Base-by-base conservation (phyloP, 345 rosid genomes). In the Kandelia obovata region DNA sequence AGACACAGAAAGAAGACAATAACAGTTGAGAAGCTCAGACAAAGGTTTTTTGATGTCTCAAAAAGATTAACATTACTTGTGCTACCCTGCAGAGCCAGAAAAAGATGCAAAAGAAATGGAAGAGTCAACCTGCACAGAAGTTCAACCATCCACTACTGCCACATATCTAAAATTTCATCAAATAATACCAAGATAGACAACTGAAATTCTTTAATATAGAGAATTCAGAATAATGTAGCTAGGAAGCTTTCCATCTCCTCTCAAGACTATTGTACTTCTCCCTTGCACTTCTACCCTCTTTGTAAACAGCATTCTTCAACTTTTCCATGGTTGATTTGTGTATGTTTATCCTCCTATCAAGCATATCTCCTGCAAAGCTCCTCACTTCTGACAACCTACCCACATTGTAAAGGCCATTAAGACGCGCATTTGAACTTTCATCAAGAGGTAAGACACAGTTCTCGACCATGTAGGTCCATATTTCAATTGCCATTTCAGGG, bases 381-480 rank as follows among this genome's bases (percentile, higher is more conserved):
- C 66, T 67, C 61, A 82, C 81, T 64, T 80, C 83, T 6, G 67
- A 78, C 71, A 82, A 59, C 80, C 92, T 83, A 71, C 76, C 75
- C 69, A 87, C 62, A 75, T 73, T 80, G 43, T 62, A 4, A 52
- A 87, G 79, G 58, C 87, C 92, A 66, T 80, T 55, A 21, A 87
- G 92, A 65, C 83, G 64, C 6, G 68, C 80, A 68, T 80, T 87
- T 19, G 85, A 81, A 19, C 86, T 77, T 27, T 53, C 82, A 70
- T 80, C 85, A 35, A 82, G 78, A 67, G 83, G 81, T 4, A 28
- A 69, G 58, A 77, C 72, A 53, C 61, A 31, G 73, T 82, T 83
- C 56, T 85, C 82, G 19, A 75, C 72, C 82, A 85, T 75, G 77
- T 77, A 82, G 74, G 80, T 70, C 92, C 92, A 87, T 70, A 87